Evolutionary conservation across 2,329 filamentous ascomycete species (phyloP).

Genomic region (Ascochyta clinopodiicola): DNA sequence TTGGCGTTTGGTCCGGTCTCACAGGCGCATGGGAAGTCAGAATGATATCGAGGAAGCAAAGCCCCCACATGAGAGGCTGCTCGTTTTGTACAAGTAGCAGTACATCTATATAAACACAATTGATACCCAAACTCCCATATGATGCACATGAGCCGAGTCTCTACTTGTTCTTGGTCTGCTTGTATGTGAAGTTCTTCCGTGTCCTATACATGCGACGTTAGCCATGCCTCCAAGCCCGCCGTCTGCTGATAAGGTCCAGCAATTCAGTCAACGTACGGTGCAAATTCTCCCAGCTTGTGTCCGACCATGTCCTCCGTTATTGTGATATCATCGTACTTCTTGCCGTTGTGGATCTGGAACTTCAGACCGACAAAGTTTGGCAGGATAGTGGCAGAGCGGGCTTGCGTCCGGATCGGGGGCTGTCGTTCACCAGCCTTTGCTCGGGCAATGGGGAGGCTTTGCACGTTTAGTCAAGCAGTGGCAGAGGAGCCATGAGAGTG

Average conservation of each 20-base stretch:
- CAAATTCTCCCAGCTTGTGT: constrained; percentile 92
- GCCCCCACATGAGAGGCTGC: constrained; percentile 16
- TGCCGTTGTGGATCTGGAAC: constrained; percentile 93
- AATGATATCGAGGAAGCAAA: not conserved
- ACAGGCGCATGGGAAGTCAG: constrained; percentile 25
- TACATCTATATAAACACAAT: constrained; percentile 41
- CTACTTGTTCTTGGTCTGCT: constrained; percentile 74
- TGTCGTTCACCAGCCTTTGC: constrained; percentile 67
- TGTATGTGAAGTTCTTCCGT: constrained; percentile 71
- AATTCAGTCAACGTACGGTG: constrained; percentile 65
- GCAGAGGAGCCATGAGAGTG: constrained; percentile 25
- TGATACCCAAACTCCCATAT: constrained; percentile 48
- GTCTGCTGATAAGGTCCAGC: too few species aligned
- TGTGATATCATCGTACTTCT: constrained; percentile 79
- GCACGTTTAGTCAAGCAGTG: constrained; percentile 29
- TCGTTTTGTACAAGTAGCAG: constrained; percentile 44
- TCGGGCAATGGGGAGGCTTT: constrained; percentile 68
- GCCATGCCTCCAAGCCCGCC: not conserved
- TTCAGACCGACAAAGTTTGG: constrained; percentile 89
- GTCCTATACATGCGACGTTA: constrained; percentile 57
- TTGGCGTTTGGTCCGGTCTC: constrained; percentile 35
- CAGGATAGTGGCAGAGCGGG: constrained; percentile 85
- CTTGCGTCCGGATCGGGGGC: constrained; percentile 82
- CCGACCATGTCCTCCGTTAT: constrained; percentile 97
- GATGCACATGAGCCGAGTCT: constrained; percentile 29